Evolutionary conservation across 2,329 filamentous ascomycete species (phyloP), one percentile per base, ranked within the genome.

Genomic region (Ophiostoma piceae): DNA sequence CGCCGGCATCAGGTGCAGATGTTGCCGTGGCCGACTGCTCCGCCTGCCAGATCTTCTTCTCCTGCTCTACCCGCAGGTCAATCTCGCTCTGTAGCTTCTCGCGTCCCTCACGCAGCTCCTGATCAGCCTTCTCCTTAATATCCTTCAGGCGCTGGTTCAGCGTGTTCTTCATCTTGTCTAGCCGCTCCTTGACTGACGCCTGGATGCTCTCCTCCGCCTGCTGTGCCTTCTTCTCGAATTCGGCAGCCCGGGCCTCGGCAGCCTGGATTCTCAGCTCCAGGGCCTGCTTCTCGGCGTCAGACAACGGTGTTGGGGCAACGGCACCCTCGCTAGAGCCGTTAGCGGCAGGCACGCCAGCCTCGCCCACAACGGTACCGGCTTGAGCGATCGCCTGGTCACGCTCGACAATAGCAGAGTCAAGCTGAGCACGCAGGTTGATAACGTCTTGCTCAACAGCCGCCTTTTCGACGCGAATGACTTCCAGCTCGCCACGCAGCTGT

Each of bases 141-240:
- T 92, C 92, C 70, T 83, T 86, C 19, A 96, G 82, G 76, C 90
- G 92, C 76, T 87, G 88, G 75, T 88, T 90, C 67, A 92, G 80
- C 1, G 85, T 80, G 29, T 85, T 83, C 75, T 88, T 90, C 89
- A 92, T 90, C 76, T 85, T 86, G 62, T 91, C 87, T 1, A 88
- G 88, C 64, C 88, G 84, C 68, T 84, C 81, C 75, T 90, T 90
- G 71, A 91, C 82, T 12, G 84, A 87, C 47, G 79, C 80, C 70
- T 86, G 82, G 65, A 88, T 84, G 69, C 82, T 84, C 39, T 87
- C 84, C 75, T 94, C 90, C 19, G 90, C 81, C 71, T 88, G 86
- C 69, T 85, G 84, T 1, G 82, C 84, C 77, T 89, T 90, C 16
- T 82, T 80, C 75, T 92, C 89, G 66, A 86, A 84, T 74, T 90